Conservation (phyloP, 768 basidiomycete species). For the Lactifluus piperatus region DNA sequence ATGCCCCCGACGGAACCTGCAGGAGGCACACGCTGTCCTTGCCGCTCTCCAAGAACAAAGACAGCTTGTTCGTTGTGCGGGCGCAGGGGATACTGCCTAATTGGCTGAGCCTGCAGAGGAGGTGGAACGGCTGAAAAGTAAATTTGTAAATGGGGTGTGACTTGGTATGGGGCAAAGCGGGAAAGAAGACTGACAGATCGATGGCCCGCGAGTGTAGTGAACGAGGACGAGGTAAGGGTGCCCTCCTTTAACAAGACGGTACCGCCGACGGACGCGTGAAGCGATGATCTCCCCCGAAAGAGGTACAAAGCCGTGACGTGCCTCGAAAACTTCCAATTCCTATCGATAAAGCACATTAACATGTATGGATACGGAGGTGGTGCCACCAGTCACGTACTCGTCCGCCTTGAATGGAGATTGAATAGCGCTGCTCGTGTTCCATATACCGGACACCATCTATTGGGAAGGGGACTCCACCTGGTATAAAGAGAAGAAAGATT, state of each 20-base stretch:
- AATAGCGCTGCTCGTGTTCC: slow-evolving; percentile 58
- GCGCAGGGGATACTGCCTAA: slow-evolving; percentile 65
- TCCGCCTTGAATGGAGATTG: slow-evolving; percentile 38
- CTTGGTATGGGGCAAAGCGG: not conserved
- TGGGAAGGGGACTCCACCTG: slow-evolving; percentile 51
- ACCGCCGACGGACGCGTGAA: slow-evolving; percentile 61
- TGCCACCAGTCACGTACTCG: slow-evolving; percentile 38
- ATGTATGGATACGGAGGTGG: not conserved
- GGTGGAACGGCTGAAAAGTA: slow-evolving; percentile 46
- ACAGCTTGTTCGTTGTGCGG: slow-evolving; percentile 55
- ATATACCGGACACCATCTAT: slow-evolving; percentile 71
- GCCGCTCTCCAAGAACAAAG: slow-evolving; percentile 64
- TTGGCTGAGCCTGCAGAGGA: slow-evolving; percentile 47
- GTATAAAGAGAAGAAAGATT: slow-evolving; percentile 57
- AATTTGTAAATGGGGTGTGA: not conserved
- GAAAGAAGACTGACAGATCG: slow-evolving; percentile 42
- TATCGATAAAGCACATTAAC: slow-evolving; percentile 25
- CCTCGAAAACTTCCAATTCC: slow-evolving; percentile 73
- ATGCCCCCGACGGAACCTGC: slow-evolving; percentile 1
- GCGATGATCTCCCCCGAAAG: slow-evolving; percentile 50
- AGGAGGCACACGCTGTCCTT: slow-evolving; percentile 51
- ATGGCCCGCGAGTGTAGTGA: slow-evolving; percentile 63
- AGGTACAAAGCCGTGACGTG: slow-evolving; percentile 73
- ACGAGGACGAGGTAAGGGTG: slow-evolving; percentile 66
- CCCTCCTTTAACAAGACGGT: slow-evolving; percentile 63